Evolutionary conservation across 257 asterid species (phyloP).

Genomic region (Jacaranda mimosifolia): DNA sequence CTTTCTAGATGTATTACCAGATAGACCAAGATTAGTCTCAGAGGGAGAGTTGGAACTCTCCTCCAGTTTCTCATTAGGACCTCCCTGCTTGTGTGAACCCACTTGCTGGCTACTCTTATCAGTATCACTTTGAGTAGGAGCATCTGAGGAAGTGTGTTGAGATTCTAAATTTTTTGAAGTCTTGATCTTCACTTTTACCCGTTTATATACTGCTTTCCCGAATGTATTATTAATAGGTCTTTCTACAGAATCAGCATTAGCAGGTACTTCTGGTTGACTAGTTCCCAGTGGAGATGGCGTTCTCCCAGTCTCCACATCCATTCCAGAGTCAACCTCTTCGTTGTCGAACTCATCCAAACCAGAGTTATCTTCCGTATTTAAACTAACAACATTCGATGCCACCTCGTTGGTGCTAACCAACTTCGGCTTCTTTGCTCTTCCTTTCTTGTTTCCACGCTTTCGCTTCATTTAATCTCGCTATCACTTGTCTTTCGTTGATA

Average conservation of each 20-base stretch:
- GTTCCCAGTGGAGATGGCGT: constrained; percentile 56
- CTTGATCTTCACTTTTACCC: constrained; percentile 92
- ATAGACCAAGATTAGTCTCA: constrained; percentile 57
- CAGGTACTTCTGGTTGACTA: constrained; percentile 53
- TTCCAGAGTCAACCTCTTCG: constrained; percentile 74
- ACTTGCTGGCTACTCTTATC: constrained; percentile 73
- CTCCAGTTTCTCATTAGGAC: constrained; percentile 70
- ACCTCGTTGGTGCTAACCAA: constrained; percentile 55
- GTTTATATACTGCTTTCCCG: constrained; percentile 71
- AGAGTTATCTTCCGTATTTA: constrained; percentile 62
- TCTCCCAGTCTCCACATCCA: constrained; percentile 67
- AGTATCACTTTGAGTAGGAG: constrained; percentile 72
- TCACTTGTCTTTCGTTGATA: constrained; percentile 20
- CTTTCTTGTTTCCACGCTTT: constrained; percentile 76
- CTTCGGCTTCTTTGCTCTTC: constrained; percentile 70
- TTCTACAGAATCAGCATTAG: constrained; percentile 40
- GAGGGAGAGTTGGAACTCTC: constrained; percentile 87
- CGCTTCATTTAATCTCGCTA: constrained; percentile 70
- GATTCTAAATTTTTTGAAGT: constrained; percentile 73
- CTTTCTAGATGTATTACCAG: constrained; percentile 59
- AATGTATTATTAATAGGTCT: constrained; percentile 58
- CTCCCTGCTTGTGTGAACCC: constrained; percentile 63
- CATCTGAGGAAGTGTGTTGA: constrained; percentile 63
- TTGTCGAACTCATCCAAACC: constrained; percentile 67
- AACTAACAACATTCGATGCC: constrained; percentile 53